phyloP scores from a whole-genome alignment of 2,329 filamentous ascomycete species.

The Fusarium irregulare region DNA sequence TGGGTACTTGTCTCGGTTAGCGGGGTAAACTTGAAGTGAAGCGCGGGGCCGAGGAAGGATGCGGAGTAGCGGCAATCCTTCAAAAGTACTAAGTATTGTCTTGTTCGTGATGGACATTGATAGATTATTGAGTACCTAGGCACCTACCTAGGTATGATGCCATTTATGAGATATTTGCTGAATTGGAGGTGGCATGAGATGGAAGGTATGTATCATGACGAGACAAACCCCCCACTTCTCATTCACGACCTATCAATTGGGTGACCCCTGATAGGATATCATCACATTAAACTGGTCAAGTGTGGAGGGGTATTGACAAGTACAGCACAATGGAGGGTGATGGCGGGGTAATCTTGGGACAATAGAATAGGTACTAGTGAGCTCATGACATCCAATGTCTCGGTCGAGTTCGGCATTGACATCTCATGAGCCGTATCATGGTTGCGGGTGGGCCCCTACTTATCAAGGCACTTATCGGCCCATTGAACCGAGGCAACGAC shows the following conservation, averaged over 20 bases:
- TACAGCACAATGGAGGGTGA: conserved; percentile 25
- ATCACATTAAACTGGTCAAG: not conserved
- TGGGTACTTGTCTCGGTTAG: conserved; percentile 31
- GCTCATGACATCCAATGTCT: conserved; percentile 15
- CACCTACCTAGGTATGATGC: not conserved
- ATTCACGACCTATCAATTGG: conserved; percentile 28
- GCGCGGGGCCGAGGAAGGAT: conserved; percentile 12
- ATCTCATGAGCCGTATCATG: conserved; percentile 37
- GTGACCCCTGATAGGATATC: conserved; percentile 9
- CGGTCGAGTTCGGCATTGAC: conserved; percentile 24
- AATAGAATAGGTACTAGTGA: not conserved
- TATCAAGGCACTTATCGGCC: not conserved
- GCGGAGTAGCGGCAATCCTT: conserved; percentile 26
- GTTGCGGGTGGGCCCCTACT: conserved; percentile 11
- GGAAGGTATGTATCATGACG: conserved; percentile 22
- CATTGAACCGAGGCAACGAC: conserved; percentile 35
- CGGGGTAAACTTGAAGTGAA: conserved; percentile 31
- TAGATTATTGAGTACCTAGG: not conserved
- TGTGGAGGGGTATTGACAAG: conserved; percentile 32
- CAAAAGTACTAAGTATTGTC: not conserved
- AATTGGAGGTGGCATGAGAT: conserved; percentile 6
- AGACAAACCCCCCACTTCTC: conserved; percentile 1
- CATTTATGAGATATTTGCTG: not conserved
- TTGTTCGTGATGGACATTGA: not conserved
- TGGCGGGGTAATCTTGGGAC: conserved; percentile 12